Conservation (phyloP, 1,139 yeast species). For the Arxiozyma telluris region DNA sequence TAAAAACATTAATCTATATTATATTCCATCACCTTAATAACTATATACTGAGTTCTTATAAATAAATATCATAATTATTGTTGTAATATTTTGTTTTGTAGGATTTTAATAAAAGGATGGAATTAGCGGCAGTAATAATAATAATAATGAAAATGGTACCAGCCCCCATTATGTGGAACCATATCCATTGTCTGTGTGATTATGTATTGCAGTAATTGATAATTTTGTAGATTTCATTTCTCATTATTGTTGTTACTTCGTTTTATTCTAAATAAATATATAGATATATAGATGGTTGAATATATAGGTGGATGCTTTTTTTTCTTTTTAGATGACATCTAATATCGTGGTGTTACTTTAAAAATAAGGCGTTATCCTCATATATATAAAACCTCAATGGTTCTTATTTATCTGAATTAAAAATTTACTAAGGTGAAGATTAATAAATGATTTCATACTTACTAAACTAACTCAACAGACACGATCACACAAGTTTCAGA, state of each 20-base stretch:
- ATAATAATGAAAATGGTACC: too few relatives aligned
- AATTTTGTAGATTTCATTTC: neutral
- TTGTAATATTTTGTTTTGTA: neutral
- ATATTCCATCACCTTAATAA: constrained; percentile 2
- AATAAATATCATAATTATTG: neutral
- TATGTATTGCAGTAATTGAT: neutral
- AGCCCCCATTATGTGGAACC: too few relatives aligned
- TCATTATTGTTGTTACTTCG: neutral
- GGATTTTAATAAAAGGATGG: too few relatives aligned
- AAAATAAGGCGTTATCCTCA: too few relatives aligned
- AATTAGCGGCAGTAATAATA: neutral
- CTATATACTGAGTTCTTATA: neutral
- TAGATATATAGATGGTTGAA: neutral
- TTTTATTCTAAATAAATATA: too few relatives aligned
- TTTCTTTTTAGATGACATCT: too few relatives aligned
- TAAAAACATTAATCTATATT: constrained; percentile 4
- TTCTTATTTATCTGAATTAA: too few relatives aligned
- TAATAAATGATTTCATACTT: neutral
- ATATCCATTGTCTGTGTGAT: neutral
- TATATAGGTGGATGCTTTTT: neutral
- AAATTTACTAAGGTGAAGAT: too few relatives aligned
- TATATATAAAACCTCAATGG: too few relatives aligned
- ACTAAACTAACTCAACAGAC: neutral
- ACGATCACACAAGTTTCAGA: neutral
- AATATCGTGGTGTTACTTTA: too few relatives aligned